Base-by-base conservation (phyloP, 176 grass and related monocot species). In the Zoysia pacifica region DNA sequence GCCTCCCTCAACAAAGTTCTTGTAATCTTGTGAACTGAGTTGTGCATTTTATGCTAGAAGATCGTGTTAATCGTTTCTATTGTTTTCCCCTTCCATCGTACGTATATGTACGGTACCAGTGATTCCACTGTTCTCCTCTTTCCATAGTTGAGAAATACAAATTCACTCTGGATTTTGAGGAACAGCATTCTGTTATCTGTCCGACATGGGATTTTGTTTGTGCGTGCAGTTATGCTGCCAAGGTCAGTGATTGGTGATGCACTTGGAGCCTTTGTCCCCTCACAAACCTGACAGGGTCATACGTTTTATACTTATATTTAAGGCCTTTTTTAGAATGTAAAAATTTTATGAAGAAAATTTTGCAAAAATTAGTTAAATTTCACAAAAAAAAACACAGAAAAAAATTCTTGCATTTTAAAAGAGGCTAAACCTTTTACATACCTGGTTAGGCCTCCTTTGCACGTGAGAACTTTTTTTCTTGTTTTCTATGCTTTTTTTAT, bases 41-140 rank as follows among this genome's bases (percentile, higher is more conserved):
- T 65, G 20, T 64, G 11, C 14, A 28, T 69, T 50, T 47, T 86
- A 53, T 69, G 63, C 11, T 90, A 3, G 39, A 72, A 79, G 54
- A 62, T 67, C 11, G 8, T 64, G 50, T n/a, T 58, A 44, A 52
- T 54, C 12, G 75, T 54, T 48, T 59, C 16, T 64, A 42, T 28
- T 83, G 20, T 62, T 48, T 4, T 11, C 3, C 49, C 42, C 20
- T 45, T 70, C 5, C 37, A 66, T 48, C 44, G 37, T 73, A 61
- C 55, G 67, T 72, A 20, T 36, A 4, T 72, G 51, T 8, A 19
- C 28, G 28, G 28, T 28, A 28, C 28, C 28, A 28, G 28, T 28
- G 28, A 28, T 39, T 63, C 13, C 13, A 37, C 11, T 14, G 28
- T n/a, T 64, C 39, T 64, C 11, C 14, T 59, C 10, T 8, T 75